Base-by-base conservation (phyloP, 495 filamentous ascomycete species). In the Penicillium diatomitis region DNA sequence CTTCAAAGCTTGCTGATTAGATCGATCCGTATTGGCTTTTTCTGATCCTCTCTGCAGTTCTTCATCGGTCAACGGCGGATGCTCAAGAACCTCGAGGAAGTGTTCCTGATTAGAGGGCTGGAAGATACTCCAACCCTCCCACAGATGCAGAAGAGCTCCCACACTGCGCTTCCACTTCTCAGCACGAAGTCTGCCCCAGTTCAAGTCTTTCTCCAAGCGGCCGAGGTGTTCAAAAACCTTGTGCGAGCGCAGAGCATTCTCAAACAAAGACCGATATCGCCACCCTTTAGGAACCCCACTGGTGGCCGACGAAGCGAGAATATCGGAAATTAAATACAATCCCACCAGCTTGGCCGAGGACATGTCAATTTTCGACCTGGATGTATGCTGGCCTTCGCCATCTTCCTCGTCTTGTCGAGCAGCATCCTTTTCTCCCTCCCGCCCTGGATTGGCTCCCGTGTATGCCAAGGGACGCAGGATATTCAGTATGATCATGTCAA, bases 101-200 rank as follows among this genome's bases (percentile, higher is more conserved):
- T 80, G 70, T 52, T 87, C 83, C 50, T 90, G 85, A 32, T 79
- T 82, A 20, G 81, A 77, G 38, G 84, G 78, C 2, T 85, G 81
- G 57, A 98, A 98, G 6, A 90, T 85, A 56, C 83, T 87, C 87
- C 87, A 91, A 1, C 82, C 83, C 67, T 95, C 88, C 92, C 92
- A 98, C 39, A 90, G 62, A 11, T 77, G 74, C 6, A 98, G 62
- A 10, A 96, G 75, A 20, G 66, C 63, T 1, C 79, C 79, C 5
- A 98, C 80, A 50, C 84, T 88, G 12, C 88, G 76, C 63, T 89
- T 89, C 84, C 88, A 98, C 62, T 95, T 95, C 55, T 95, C 88
- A 9, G 86, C 83, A 38, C 84, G 80, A 37, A 97, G 68, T 4
- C 86, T 77, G 5, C 91, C 91, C 90, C 90, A 96, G 20, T 76